Base-by-base conservation (phyloP, 495 filamentous ascomycete species). In the Thermochaetoides thermophila region DNA sequence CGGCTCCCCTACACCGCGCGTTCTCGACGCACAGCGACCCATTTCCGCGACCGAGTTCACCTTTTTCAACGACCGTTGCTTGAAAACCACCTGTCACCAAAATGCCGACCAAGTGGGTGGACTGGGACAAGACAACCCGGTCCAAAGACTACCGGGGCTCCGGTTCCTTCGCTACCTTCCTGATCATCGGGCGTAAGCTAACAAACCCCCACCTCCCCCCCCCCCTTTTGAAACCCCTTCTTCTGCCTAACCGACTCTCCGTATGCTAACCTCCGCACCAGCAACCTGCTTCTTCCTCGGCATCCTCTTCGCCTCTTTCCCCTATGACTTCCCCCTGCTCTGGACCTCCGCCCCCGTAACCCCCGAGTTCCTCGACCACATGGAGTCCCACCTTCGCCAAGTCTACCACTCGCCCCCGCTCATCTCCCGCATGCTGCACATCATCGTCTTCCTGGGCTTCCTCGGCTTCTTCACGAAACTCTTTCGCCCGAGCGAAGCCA, bases 251-350 rank as follows among this genome's bases (percentile, higher is more conserved):
- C 18, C 16, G 18, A 2, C 28, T 20, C 24, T 7, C 14, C 32
- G 17, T 30, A 32, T 27, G 18, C 33, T 29, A 26, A 43, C 27
- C 27, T 32, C 8, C 9, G 7, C n/a, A 22, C n/a, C 53, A 89
- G 82, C 85, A 39, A 83, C 78, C 19, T 86, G 77, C 52, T 97
- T 97, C 73, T 89, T 92, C 74, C 78, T 97, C 37, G 89, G 89
- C 45, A 89, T 96, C 52, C 78, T 97, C 60, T 97, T 96, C 77
- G 83, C 84, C 53, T 71, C 76, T 45, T 91, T 95, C 62, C 84
- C 91, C 38, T 96, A 95, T 68, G 89, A 97, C 72, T 94, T 86
- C 66, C 83, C 86, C 31, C 78, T 95, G 38, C 82, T 97, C 22
- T 97, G 89, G 89, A 78, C 81, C 20, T 69, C 73, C 5, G 62